Percentiles rank a stretch among this genome's conserved stretches.
Conservation (phyloP, 164 flowering plant genomes). For the Taxillus chinensis region DNA sequence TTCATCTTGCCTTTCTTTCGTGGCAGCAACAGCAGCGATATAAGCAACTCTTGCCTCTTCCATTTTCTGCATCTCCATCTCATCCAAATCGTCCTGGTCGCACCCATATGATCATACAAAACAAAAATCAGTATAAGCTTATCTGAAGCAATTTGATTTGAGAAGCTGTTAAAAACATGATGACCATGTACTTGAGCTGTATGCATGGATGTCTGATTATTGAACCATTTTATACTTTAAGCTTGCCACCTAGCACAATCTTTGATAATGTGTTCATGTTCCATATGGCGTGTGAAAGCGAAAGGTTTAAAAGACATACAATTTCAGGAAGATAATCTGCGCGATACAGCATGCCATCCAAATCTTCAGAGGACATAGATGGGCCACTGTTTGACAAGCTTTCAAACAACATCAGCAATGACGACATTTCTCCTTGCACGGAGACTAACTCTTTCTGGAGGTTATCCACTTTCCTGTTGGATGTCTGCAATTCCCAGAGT, state of each 20-base stretch:
- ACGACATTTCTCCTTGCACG: conserved; percentile 42
- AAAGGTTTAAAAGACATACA: conserved; percentile 28
- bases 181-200: too few species aligned
- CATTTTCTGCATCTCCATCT: conserved; percentile 42
- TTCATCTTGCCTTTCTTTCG: conserved; percentile 71
- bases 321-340: conserved; percentile 25
- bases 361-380: conserved; percentile 23
- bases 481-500: conserved; percentile 79
- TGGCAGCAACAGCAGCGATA: conserved; percentile 50
- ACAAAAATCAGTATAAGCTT: too few species aligned
- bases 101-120: neutral
- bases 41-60: conserved; percentile 75
- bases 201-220: too few species aligned
- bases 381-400: conserved; percentile 29
- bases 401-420: conserved; percentile 43
- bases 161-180: too few species aligned
- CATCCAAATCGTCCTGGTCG: conserved; percentile 52
- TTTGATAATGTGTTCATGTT: too few species aligned
- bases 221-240: too few species aligned
- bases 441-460: conserved; percentile 56
- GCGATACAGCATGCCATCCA: conserved; percentile 28
- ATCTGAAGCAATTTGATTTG: too few species aligned
- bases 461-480: conserved; percentile 45
- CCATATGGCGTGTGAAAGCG: too few species aligned
- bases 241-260: too few species aligned